Evolutionary conservation across 805 yeast genomes (phyloP).

Genomic region (Tetrapisispora nanseiensis): DNA sequence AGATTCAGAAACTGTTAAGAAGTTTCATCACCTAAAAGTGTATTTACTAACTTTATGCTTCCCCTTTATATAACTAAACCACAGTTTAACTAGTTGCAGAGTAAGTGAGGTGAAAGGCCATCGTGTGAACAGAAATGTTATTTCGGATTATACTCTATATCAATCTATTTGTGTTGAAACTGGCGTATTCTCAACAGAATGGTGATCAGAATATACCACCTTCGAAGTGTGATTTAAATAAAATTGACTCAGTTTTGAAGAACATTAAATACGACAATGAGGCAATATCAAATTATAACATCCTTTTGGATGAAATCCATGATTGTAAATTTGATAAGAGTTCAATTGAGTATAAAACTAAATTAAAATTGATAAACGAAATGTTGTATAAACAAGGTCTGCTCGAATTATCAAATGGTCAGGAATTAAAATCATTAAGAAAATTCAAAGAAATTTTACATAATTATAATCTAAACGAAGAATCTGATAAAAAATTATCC

Average conservation of each 20-base stretch:
- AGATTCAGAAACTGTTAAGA: too few species aligned
- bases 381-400: conserved; percentile 52
- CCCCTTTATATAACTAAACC: too few species aligned
- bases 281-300: neutral
- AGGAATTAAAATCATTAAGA: conserved; percentile 45
- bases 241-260: neutral
- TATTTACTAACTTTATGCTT: too few species aligned
- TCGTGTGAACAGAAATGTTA: neutral
- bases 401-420: conserved; percentile 47
- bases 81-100: too few species aligned
- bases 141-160: neutral
- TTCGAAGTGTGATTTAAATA: neutral
- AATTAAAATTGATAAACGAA: conserved; percentile 14
- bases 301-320: neutral
- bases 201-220: too few species aligned
- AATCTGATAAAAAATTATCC: neutral
- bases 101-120: too few species aligned
- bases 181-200: neutral
- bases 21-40: too few species aligned
- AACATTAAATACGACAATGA: conserved; percentile 1
- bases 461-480: neutral
- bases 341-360: neutral
- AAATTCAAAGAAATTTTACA: conserved; percentile 35
- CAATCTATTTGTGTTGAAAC: neutral
- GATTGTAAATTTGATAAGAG: neutral